Conservation (phyloP, 371 early-diverging fungal genomes). For the Apophysomyces sp. region DNA sequence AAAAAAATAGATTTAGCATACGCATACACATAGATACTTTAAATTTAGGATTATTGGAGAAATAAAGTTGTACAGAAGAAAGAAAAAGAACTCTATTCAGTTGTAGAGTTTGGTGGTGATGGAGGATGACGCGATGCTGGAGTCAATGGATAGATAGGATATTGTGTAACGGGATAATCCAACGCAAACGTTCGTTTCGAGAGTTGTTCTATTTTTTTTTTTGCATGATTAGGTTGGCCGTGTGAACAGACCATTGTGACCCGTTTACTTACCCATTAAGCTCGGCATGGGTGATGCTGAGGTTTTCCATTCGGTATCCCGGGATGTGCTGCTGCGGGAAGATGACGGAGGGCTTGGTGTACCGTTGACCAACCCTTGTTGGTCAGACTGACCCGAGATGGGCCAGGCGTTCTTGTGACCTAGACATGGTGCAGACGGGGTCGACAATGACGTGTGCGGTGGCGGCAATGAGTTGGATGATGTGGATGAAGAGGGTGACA, state of each 20-base stretch:
- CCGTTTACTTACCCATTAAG: conserved; percentile 33
- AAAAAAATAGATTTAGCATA: background rate
- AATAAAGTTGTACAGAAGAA: background rate
- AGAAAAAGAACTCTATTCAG: background rate
- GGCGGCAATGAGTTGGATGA: conserved; percentile 20
- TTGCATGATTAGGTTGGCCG: conserved; percentile 1
- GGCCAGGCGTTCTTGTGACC: background rate
- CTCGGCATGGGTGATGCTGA: conserved; percentile 33
- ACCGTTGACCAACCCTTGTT: background rate
- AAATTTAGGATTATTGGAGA: background rate
- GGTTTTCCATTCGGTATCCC: conserved; percentile 20
- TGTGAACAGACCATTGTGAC: background rate
- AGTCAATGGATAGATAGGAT: conserved; percentile 28
- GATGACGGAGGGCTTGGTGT: conserved; percentile 13
- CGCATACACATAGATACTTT: background rate
- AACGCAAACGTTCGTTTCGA: conserved; percentile 27
- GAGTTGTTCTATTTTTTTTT: conserved; percentile 22
- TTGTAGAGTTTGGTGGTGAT: conserved; percentile 1
- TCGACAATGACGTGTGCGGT: conserved; percentile 25
- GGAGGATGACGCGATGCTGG: conserved; percentile 19
- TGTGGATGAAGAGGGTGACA: conserved; percentile 37
- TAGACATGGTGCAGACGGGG: conserved; percentile 17
- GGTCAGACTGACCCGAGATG: background rate
- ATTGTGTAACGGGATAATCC: conserved; percentile 10
- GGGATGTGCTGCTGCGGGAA: conserved; percentile 1